A percentile compares a stretch with the other conserved stretches of the same genome.
Evolutionary conservation across 1,284 basidiomycete genomes (phyloP).

Genomic region (Dichomitus squalens): DNA sequence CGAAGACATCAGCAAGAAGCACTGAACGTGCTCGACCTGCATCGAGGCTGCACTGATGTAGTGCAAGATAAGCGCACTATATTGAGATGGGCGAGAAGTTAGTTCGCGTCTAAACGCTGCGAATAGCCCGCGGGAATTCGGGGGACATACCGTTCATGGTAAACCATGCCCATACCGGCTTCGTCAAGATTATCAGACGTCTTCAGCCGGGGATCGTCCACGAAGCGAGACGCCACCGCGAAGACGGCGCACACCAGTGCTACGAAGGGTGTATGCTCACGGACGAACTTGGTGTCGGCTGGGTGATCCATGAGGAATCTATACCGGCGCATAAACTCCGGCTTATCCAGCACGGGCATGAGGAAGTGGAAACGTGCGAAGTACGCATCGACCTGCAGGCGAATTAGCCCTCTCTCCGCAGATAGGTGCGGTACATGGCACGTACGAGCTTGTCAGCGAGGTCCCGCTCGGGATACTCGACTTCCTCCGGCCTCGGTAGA

Average conservation of each 20-base stretch:
- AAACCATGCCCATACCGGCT: slow-evolving; percentile 84
- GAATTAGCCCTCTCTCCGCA: slow-evolving; percentile 9
- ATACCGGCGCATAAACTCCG: slow-evolving; percentile 75
- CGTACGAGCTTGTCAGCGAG: slow-evolving; percentile 80
- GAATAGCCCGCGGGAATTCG: slow-evolving; percentile 1
- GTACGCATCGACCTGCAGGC: slow-evolving; percentile 78
- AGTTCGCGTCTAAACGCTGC: slow-evolving; percentile 6
- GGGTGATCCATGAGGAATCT: slow-evolving; percentile 72
- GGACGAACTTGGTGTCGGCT: slow-evolving; percentile 51
- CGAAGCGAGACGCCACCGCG: slow-evolving; percentile 77
- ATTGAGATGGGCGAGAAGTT: slow-evolving; percentile 24
- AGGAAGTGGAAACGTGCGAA: slow-evolving; percentile 84
- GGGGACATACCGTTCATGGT: slow-evolving; percentile 72
- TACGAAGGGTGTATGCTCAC: slow-evolving; percentile 70
- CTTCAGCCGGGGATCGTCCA: slow-evolving; percentile 70
- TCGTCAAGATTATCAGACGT: slow-evolving; percentile 64
- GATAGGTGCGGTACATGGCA: slow-evolving; percentile 8
- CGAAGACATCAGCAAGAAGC: slow-evolving; percentile 83
- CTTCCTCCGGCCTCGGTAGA: slow-evolving; percentile 82
- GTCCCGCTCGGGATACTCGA: slow-evolving; percentile 82
- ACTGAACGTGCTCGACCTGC: slow-evolving; percentile 85
- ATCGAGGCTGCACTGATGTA: slow-evolving; percentile 85
- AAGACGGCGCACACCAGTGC: slow-evolving; percentile 83
- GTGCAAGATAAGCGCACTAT: slow-evolving; percentile 82
- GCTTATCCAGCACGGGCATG: slow-evolving; percentile 83